Evolutionary conservation across 106 monocot species (phyloP), one percentile per base, ranked within the genome.

Genomic region (Dendrobium catenatum): DNA sequence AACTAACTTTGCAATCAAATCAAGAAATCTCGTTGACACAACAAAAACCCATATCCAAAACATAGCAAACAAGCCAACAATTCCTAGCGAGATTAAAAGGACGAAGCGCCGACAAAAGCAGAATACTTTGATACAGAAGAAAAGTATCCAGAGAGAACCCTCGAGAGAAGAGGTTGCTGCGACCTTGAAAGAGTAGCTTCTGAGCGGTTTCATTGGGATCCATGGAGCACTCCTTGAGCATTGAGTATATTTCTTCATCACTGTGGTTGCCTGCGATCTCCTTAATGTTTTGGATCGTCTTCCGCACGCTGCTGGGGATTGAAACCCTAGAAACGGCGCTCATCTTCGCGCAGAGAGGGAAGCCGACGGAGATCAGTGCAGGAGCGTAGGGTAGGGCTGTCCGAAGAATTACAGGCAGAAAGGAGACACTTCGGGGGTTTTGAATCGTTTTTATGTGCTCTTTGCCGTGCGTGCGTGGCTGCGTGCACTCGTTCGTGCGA

Each of bases 131-230:
- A 44, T 48, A 24, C 26, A 76, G 26, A 76, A 20, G 76, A 49
- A 15, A 10, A 49, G 49, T 17, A 51, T 26, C 18, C 27, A 76
- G 42, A 49, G 5, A 49, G 9, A 76, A 49, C 22, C 49, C 46
- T 51, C 24, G 76, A 13, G 26, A 76, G 27, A 49, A 76, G 49
- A 20, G 4, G 1, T 16, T 2, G 20, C 46, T 18, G 22, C 11
- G 67, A 92, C 97, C 97, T 94, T 91, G 94, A 75, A 82, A 79
- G 55, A 97, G 94, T 40, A 97, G 92, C 85, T 85, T 90, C 85
- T 97, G 94, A 9, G 79, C 78, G 17, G 97, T 91, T 83, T 97
- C 97, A 85, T 97, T 94, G 82, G 96, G 94, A 92, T 97, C 96
- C 96, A 97, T 97, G 58, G 82, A 77, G 86, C 94, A 97, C 85